A percentile compares a stretch with the other conserved stretches of the same genome.
phyloP scores from a whole-genome alignment of 345 rosid species.

The Eucalyptus marginata region DNA sequence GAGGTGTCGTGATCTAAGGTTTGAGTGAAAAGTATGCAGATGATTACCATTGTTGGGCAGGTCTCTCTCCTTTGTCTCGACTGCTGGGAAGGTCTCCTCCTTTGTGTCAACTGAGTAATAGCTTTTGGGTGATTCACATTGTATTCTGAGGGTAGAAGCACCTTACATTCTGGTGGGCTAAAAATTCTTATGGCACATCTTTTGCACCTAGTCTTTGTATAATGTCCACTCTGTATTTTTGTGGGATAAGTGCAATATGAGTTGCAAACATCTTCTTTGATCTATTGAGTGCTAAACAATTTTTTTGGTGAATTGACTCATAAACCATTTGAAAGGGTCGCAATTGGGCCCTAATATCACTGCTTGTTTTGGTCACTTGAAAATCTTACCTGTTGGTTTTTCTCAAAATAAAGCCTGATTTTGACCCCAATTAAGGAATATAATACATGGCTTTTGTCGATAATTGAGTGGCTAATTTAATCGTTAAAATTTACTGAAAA shows the following conservation, averaged over 20 bases:
- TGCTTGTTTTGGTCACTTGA: not conserved
- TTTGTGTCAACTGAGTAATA: not conserved
- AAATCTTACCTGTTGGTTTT: not conserved
- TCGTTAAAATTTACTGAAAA: not conserved
- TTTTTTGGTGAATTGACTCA: not conserved
- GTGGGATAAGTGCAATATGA: not conserved
- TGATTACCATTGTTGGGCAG: not conserved
- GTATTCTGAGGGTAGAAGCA: not conserved
- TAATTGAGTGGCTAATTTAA: not conserved
- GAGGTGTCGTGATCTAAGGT: not conserved
- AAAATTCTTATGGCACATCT: not conserved
- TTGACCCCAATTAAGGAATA: not conserved
- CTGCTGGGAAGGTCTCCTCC: not conserved
- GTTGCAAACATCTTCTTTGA: not conserved
- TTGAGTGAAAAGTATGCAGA: not conserved
- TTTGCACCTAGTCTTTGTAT: not conserved
- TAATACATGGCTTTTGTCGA: not conserved
- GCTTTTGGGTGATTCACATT: not conserved
- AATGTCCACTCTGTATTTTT: not conserved
- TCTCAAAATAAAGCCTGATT: not conserved
- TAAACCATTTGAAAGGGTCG: not conserved
- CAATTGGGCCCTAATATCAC: not conserved
- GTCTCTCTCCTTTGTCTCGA: not conserved
- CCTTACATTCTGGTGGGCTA: not conserved
- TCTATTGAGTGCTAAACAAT: not conserved